These are phyloP conservation scores for Elongisporangium prolatum DNA, from an alignment of 352 stramenopile genomes.

Conservation along the genomic window DNA sequence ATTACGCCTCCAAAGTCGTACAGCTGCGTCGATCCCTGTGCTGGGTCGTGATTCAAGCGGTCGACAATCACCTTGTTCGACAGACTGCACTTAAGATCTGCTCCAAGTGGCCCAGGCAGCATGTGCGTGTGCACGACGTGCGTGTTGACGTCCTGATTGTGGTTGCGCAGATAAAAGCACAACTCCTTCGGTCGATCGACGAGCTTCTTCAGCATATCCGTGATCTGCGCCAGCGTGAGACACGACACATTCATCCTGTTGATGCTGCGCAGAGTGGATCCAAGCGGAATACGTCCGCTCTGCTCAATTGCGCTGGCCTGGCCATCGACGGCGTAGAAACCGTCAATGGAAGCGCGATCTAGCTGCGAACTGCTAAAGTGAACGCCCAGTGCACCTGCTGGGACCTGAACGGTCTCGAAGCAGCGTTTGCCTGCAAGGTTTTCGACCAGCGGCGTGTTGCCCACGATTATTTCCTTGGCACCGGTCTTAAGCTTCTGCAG, in stretches of 20 bases:
- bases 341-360: slow-evolving; percentile 23
- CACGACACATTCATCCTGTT: slow-evolving; percentile 59
- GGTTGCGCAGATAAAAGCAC: slow-evolving; percentile 14
- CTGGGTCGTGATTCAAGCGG: slow-evolving; percentile 29
- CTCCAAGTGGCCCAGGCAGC: slow-evolving; percentile 37
- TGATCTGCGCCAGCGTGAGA: slow-evolving; percentile 27
- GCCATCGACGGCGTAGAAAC: slow-evolving; percentile 36
- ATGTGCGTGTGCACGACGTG: slow-evolving; percentile 31
- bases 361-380: slow-evolving; percentile 35
- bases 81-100: slow-evolving; percentile 43
- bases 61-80: slow-evolving; percentile 40
- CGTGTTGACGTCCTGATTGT: slow-evolving; percentile 14
- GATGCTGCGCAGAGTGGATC: slow-evolving; percentile 32
- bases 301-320: slow-evolving; percentile 25
- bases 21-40: slow-evolving; percentile 26
- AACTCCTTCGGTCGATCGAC: slow-evolving; percentile 32
- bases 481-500: slow-evolving; percentile 36
- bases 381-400: slow-evolving; percentile 35
- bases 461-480: slow-evolving; percentile 38
- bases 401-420: slow-evolving; percentile 16
- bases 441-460: slow-evolving; percentile 26
- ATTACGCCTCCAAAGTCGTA: slow-evolving; percentile 42
- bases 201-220: slow-evolving; percentile 43
- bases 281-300: slow-evolving; percentile 25
- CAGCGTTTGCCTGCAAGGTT: slow-evolving; percentile 13